Evolutionary conservation across 805 yeast species (phyloP), one percentile per base, ranked within the genome.

Genomic region (Metschnikowia colocasiae): DNA sequence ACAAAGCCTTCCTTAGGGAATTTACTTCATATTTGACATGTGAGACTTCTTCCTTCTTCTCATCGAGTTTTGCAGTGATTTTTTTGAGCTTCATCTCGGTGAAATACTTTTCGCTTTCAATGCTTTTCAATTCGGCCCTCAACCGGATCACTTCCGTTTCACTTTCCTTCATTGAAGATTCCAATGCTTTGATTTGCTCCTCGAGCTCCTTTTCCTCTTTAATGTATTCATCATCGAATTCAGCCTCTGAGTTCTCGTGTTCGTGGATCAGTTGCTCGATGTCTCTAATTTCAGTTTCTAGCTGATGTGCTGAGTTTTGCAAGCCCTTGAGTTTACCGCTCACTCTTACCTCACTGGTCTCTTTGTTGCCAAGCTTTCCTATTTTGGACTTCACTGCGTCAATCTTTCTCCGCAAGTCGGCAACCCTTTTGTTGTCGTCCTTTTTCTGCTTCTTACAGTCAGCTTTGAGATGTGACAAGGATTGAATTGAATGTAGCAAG

Each of bases 291-390:
- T 72, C 77, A 23, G 49, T 46, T 48, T 71, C 74, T 40, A 69
- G 56, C 53, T 72, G 76, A 13, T 57, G 55, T 4, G 69, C 72
- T 0, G 70, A 59, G 46, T 71, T 73, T 49, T 71, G 63, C 38
- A 72, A 61, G 6, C 75, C 73, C 49, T 67, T 68, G 30, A 72
- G 53, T 46, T 70, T 71, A 3, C 74, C 70, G 48, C 64, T 59
- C 0, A 59, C 52, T 40, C 72, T 55, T 22, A 57, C 61, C 35
- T 72, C 74, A 46, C 56, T 62, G 13, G 47, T 40, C 22, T 58
- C 57, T 31, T 56, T 59, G 34, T 49, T 54, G 12, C 59, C 58
- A 40, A 61, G 61, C 50, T 66, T 69, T 3, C 62, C 58, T n/a
- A 69, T 62, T 41, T 63, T 67, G 31, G 55, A 57, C 40, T 59